Conservation (phyloP, 257 asterid species). For the Solanum medicagineum region DNA sequence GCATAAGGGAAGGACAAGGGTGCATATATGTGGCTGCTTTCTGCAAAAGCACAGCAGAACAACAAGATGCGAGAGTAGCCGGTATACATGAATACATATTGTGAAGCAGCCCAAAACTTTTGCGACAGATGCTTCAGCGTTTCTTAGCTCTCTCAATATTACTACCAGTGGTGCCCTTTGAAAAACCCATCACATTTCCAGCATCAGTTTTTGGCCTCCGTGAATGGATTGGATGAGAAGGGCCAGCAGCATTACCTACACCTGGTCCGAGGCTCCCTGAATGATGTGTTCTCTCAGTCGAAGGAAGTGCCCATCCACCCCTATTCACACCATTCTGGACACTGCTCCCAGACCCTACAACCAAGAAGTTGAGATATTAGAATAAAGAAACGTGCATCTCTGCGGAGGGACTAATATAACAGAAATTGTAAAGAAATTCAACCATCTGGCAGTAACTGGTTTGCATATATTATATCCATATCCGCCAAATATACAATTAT, state of each 20-base stretch:
- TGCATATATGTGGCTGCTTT: background rate
- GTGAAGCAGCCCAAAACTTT: background rate
- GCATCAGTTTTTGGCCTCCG: slow-evolving; percentile 2
- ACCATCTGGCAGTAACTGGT: background rate
- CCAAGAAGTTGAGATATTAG: background rate
- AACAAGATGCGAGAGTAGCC: background rate
- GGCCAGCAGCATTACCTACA: slow-evolving; percentile 5
- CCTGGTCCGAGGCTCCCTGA: slow-evolving; percentile 3
- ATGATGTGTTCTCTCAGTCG: slow-evolving; percentile 21
- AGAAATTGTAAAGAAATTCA: background rate
- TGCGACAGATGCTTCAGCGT: slow-evolving; percentile 3
- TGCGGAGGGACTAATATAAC: background rate
- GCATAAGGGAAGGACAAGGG: background rate
- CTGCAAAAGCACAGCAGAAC: background rate
- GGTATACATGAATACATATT: background rate
- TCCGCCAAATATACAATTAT: background rate
- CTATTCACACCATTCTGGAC: slow-evolving; percentile 15
- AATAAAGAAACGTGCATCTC: too few relatives aligned
- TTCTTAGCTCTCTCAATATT: slow-evolving; percentile 9
- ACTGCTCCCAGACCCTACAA: slow-evolving; percentile 38
- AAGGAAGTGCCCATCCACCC: slow-evolving; percentile 64
- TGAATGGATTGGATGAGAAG: slow-evolving; percentile 5
- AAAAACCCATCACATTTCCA: slow-evolving; percentile 10
- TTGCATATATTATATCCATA: background rate
- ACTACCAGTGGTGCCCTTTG: slow-evolving; percentile 6